Evolutionary conservation across 2,329 filamentous ascomycete species (phyloP), one percentile per base, ranked within the genome.

Genomic region (Pseudocercospora fijiensis): DNA sequence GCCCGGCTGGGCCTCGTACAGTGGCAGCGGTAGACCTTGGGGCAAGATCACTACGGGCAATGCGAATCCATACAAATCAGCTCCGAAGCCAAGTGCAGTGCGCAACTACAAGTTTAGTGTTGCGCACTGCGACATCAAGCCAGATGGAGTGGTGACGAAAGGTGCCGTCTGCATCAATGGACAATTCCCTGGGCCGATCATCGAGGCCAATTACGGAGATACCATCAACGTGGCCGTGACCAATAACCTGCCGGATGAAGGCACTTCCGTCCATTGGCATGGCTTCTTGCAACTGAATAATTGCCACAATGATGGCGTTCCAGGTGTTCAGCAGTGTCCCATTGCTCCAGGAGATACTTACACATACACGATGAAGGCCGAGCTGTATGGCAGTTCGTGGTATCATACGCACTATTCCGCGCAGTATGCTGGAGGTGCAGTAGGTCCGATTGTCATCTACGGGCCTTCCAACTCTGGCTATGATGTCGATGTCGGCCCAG

Each of bases 321-420:
- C 77, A 57, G 79, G 79, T 16, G 72, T 85, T 24, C 84, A 83
- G 10, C 87, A 91, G 74, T 92, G 71, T 58, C 88, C 89, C 1
- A 86, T 91, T 64, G 79, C 87, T 4, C 87, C 87, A 0, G 84
- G 84, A 26, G 70, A 78, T n/a, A 76, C 72, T 4, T 75, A 77
- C 61, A 80, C 76, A 4, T 82, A 82, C 68, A 76, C 68, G n/a
- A 77, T 75, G 67, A 67, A 65, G 24, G 75, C 74, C 10, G 71
- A 71, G 13, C 68, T 67, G 30, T 75, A 76, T 62, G 72, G 77
- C 0, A 70, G 70, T 4, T 74, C 74, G 0, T 67, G 67, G 65
- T 69, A 62, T 26, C 58, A 66, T 26, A 80, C 78, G 77, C 80
- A 64, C 22, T 64, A 64, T 16, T 51, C 74, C 2, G 70, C 79